Evolutionary conservation across 1,284 basidiomycete species (phyloP), one percentile per base, ranked within the genome.

Genomic region (Cryptococcus jaspeensis): DNA sequence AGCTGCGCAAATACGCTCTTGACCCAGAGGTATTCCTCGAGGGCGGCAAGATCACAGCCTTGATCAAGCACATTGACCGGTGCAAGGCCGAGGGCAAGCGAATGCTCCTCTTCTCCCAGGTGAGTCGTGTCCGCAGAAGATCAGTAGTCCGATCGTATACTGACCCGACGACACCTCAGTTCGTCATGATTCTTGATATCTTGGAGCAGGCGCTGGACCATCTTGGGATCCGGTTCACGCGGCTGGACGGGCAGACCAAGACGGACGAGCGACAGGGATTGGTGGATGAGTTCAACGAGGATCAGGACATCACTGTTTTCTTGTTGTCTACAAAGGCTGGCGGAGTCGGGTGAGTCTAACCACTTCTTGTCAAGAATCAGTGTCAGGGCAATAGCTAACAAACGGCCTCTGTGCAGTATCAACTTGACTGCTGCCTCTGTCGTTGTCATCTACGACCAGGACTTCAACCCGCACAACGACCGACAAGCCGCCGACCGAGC

Each of bases 221-320:
- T 59, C 83, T 85, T 72, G 80, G 83, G n/a, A 84, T 90, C 68
- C 86, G 85, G 62, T 97, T 86, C 75, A 83, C 92, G 35, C 79
- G 95, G n/a, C 82, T 99, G 52, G 98, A 96, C 0, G 96, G 96
- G 1, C 87, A 88, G 52, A 99, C 96, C 0, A 86, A 90, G 44
- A 96, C 99, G 18, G 92, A 94, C 69, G 87, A 93, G 53, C 85
- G 96, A 16, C 96, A 99, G 76, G 85, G 87, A 7, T 77, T 99
- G 4, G 95, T 99, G 0, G 96, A 99, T 70, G 89, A 96, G 72
- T 99, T 98, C 76, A 94, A 90, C n/a, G 89, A 94, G 66, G 90
- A 97, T 70, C 82, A 86, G 25, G 83, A 84, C n/a, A 97, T 99
- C 68, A 83, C 87, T 20, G 88, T 96, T 32, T 99, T 99, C 78